phyloP scores from a whole-genome alignment of 2,329 filamentous ascomycete species.

The Nigrospora sphaerica region DNA sequence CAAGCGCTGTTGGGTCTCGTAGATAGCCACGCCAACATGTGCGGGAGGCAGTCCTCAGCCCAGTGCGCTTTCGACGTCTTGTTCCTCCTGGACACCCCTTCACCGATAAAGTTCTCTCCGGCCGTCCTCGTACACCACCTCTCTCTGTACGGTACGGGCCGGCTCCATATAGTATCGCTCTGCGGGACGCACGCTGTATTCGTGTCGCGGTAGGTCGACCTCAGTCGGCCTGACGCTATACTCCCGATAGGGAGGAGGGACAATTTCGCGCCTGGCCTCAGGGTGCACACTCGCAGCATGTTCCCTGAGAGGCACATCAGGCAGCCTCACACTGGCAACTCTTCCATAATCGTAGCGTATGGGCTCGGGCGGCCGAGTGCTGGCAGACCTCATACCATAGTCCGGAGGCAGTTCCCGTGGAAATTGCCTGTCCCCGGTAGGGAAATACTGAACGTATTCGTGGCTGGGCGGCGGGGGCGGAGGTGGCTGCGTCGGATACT shows the following conservation, averaged over 20 bases:
- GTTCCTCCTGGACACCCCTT: background rate
- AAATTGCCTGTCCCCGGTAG: constrained; percentile 29
- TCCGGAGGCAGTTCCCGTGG: constrained; percentile 43
- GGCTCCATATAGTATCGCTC: constrained; percentile 40
- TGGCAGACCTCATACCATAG: constrained; percentile 47
- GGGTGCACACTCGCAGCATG: constrained; percentile 35
- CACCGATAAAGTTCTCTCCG: constrained; percentile 21
- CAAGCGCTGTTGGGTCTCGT: too few species aligned
- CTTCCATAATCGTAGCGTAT: constrained; percentile 37
- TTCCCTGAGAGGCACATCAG: constrained; percentile 36
- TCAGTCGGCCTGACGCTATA: constrained; percentile 25
- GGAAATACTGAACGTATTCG: constrained; percentile 42
- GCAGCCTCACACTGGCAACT: constrained; percentile 31
- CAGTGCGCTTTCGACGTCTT: too few species aligned
- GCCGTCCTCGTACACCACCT: constrained; percentile 37
- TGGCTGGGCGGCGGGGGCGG: constrained; percentile 28
- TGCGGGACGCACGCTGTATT: constrained; percentile 34
- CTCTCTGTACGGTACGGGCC: constrained; percentile 31
- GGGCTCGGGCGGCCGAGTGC: constrained; percentile 47
- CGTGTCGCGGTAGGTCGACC: constrained; percentile 23
- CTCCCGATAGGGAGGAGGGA: constrained; percentile 17
- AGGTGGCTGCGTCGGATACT: constrained; percentile 47
- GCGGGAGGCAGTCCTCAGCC: too few species aligned
- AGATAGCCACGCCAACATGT: too few species aligned
- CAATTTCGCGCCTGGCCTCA: constrained; percentile 28